phyloP scores from a whole-genome alignment of 2,329 filamentous ascomycete species.

The Sporothrix luriei region DNA sequence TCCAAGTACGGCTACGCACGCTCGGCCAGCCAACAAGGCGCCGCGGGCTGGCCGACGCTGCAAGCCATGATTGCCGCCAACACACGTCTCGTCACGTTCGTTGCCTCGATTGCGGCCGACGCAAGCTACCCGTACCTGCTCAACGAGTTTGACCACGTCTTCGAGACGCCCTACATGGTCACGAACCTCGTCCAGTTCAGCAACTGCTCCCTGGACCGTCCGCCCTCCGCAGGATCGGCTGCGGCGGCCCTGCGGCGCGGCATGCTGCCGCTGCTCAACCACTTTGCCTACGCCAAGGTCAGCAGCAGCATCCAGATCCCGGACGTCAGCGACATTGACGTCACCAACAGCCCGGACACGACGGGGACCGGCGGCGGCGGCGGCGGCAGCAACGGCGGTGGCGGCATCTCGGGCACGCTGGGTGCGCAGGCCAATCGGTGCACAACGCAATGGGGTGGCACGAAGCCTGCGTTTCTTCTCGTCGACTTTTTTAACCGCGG shows the following conservation, averaged over 20 bases:
- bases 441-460: constrained; percentile 59
- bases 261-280: constrained; percentile 74
- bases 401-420: constrained; percentile 52
- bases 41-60: constrained; percentile 69
- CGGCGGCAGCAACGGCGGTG: not conserved
- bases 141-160: constrained; percentile 66
- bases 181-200: constrained; percentile 62
- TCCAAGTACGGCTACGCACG: constrained; percentile 61
- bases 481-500: constrained; percentile 81
- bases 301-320: constrained; percentile 62
- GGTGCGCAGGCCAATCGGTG: constrained; percentile 60
- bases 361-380: constrained; percentile 36
- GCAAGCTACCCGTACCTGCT: constrained; percentile 59
- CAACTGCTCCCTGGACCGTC: constrained; percentile 71
- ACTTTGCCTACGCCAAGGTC: constrained; percentile 69
- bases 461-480: constrained; percentile 69
- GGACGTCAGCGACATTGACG: constrained; percentile 60
- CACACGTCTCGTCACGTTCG: constrained; percentile 69
- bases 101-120: constrained; percentile 57
- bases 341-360: constrained; percentile 66
- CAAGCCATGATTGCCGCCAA: constrained; percentile 65
- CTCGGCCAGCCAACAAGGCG: constrained; percentile 40
- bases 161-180: constrained; percentile 72
- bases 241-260: constrained; percentile 56
- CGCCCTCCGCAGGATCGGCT: constrained; percentile 53